These are phyloP conservation scores for Noccaea caerulescens DNA, from an alignment of 345 rosid species.

Conservation along the genomic window DNA sequence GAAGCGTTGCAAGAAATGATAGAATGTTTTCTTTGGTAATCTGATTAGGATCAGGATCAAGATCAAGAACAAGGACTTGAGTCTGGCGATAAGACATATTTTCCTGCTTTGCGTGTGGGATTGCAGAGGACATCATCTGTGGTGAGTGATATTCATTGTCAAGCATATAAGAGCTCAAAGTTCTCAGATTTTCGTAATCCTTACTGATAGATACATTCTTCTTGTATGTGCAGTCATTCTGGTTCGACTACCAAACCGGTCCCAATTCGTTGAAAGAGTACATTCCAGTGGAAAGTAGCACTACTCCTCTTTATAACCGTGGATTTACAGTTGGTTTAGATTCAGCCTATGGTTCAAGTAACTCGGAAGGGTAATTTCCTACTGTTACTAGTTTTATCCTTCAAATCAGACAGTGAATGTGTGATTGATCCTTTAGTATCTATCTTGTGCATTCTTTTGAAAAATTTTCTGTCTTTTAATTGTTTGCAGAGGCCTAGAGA, in stretches of 20 bases:
- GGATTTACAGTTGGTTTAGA: slow-evolving; percentile 80
- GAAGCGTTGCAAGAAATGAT: neutral
- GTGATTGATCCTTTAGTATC: slow-evolving; percentile 2
- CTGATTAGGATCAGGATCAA: slow-evolving; percentile 65
- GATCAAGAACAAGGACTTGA: slow-evolving; percentile 58
- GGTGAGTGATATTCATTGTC: slow-evolving; percentile 50
- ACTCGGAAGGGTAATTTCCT: slow-evolving; percentile 63
- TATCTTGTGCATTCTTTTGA: slow-evolving; percentile 11
- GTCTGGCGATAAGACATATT: slow-evolving; percentile 87
- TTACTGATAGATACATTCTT: slow-evolving; percentile 27
- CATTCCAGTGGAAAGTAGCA: slow-evolving; percentile 53
- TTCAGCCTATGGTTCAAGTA: slow-evolving; percentile 62
- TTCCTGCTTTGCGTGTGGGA: slow-evolving; percentile 81
- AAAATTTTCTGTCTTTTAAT: neutral
- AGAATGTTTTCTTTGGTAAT: slow-evolving; percentile 16
- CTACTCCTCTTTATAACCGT: slow-evolving; percentile 90
- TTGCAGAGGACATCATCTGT: slow-evolving; percentile 68
- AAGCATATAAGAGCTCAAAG: neutral
- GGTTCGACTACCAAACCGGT: slow-evolving; percentile 74
- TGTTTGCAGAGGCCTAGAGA: slow-evolving; percentile 69
- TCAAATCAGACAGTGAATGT: too few relatives aligned
- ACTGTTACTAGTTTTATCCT: neutral
- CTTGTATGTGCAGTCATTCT: slow-evolving; percentile 70
- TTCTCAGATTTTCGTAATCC: neutral
- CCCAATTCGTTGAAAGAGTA: slow-evolving; percentile 43